Evolutionary conservation across 1,139 yeast species (phyloP), one percentile per base, ranked within the genome.

Genomic region (Geotrichum candidum): DNA sequence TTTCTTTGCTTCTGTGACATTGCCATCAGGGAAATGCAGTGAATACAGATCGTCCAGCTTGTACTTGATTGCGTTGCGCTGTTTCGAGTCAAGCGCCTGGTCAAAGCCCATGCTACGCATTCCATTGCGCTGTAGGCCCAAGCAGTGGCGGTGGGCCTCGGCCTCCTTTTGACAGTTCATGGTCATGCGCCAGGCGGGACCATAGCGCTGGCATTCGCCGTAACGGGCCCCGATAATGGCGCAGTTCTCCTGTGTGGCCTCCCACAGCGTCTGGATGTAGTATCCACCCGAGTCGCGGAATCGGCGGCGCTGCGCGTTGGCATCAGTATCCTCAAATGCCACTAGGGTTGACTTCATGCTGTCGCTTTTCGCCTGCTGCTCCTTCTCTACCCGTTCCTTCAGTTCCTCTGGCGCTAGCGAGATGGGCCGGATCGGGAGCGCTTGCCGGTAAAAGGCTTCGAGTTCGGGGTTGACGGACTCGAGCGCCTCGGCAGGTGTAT

Each of bases 11-110:
- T 68, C 69, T 2, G 74, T 65, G 31, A 73, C 68, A 0, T 63
- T 59, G 15, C 72, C 70, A 1, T 67, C 67, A 0, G 75, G 75
- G 22, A 68, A 69, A 51, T 71, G 66, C 38, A 67, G 61, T 29
- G 72, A 67, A 63, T 72, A 73, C 51, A 77, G 58, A 56, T 74
- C 77, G 62, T 77, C 80, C 11, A 77, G 74, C 22, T 60, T 62
- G 45, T 66, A 69, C 53, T 73, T 70, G 27, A 78, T 72, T 5
- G 67, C 61, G 15, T 63, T 64, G 38, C 71, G 65, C 56, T 72
- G 73, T 0, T 65, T 65, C 9, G 66, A 66, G 27, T 67, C 68
- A 31, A 64, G 54, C 1, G 76, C 74, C 23, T 67, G 56, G 18
- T 68, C 65, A 60, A 70, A 72, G 1, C 78, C 77, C 27, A 78